Base-by-base conservation (phyloP, 2,329 filamentous ascomycete genomes). In the Calcarisporium arbuscula region DNA sequence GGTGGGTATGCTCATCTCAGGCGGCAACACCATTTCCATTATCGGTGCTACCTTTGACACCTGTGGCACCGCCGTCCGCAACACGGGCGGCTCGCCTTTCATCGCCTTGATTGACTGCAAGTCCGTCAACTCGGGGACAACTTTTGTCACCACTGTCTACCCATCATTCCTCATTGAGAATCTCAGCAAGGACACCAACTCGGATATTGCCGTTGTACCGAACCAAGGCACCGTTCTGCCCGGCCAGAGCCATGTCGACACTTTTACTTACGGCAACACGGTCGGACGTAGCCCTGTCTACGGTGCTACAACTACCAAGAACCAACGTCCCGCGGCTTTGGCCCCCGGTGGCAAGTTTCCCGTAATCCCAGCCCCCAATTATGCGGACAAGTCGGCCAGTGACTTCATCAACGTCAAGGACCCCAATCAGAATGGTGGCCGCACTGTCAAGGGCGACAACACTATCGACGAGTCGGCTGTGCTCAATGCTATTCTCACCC, bases 91-190 rank as follows among this genome's bases (percentile, higher is more conserved):
- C 10, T 43, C 45, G 9, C 62, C 62, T 5, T 68, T 56, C 49
- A 58, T 68, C 16, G 61, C 52, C 15, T 39, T 68, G 6, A 47
- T 67, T 18, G 63, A 67, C 28, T 60, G 47, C 29, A 59, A 44
- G 21, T 64, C 61, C 3, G 52, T 58, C 27, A 64, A 64, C 41
- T 66, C 63, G 0, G 64, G 63, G 6, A 51, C 61, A 11, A 62
- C 58, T 0, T 56, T 67, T 17, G 39, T 48, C 14, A 64, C 61
- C 1, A 56, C 48, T 3, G 49, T 42, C n/a, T 56, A 48, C 30
- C 61, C 63, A 7, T 65, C 60, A 7, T 61, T 65, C 43, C 30
- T 65, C 6, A 63, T 67, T 17, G 62, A 67, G 28, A 68, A 67
- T 42, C 47, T 67, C 10, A 50, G 41, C 44, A 65, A 64, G 40